Evolutionary conservation across 2,329 filamentous ascomycete species (phyloP).

Genomic region (Metarhizium humberi): DNA sequence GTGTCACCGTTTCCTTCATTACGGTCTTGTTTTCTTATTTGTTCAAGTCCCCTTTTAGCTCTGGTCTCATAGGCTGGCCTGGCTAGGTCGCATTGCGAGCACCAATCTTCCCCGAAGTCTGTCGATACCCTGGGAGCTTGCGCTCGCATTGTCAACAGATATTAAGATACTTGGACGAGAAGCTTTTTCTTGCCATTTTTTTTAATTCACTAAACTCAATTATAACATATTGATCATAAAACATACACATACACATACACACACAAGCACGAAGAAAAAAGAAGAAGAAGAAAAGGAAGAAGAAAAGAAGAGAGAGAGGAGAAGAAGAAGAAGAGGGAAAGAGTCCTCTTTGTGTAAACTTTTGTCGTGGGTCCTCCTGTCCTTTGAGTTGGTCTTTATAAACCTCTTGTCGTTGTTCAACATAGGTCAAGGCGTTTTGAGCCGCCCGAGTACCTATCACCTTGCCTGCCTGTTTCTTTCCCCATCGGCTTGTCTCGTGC

Average conservation of each 20-base stretch:
- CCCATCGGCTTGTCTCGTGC: slow-evolving; percentile 22
- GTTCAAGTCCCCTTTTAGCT: background rate
- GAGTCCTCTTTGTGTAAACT: no score
- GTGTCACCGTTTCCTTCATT: slow-evolving; percentile 6
- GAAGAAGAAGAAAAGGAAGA: no score
- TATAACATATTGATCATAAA: no score
- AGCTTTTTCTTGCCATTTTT: background rate
- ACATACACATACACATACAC: no score
- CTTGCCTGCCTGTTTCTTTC: slow-evolving; percentile 1
- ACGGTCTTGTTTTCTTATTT: background rate
- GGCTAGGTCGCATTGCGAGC: background rate
- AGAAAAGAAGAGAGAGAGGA: no score
- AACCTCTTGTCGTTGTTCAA: no score
- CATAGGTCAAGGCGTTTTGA: background rate
- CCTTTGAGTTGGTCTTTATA: no score
- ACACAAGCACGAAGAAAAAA: no score
- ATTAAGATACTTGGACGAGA: background rate
- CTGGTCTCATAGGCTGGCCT: background rate
- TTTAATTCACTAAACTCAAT: no score
- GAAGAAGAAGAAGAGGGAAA: background rate
- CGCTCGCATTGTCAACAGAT: background rate
- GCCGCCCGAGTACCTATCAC: background rate
- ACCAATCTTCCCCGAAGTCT: background rate
- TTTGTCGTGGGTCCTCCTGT: no score
- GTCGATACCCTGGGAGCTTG: background rate